phyloP scores from a whole-genome alignment of 306 rosid species.

The Canavalia ensiformis region DNA sequence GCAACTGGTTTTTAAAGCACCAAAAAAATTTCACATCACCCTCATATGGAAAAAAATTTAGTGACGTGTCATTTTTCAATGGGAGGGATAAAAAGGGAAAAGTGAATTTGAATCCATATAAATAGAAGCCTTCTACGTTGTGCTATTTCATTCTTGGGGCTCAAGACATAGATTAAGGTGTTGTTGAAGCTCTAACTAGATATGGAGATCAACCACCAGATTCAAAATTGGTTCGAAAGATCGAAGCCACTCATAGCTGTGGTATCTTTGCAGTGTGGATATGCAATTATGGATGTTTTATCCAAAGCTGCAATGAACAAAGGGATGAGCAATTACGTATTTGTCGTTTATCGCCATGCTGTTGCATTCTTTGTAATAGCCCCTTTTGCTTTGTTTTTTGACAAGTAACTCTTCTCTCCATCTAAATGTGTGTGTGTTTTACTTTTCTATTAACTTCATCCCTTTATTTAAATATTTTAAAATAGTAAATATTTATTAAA shows the following conservation, averaged over 20 bases:
- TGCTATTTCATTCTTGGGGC: conserved; percentile 36
- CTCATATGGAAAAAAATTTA: not conserved
- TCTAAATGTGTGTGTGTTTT: not conserved
- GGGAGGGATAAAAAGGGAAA: not conserved
- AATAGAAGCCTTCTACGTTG: conserved; percentile 7
- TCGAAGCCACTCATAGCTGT: conserved; percentile 80
- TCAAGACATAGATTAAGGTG: conserved; percentile 6
- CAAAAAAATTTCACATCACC: conserved; percentile 4
- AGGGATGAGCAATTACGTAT: conserved; percentile 94
- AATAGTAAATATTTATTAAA: no score
- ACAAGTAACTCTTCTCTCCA: conserved; percentile 57
- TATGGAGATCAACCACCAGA: conserved; percentile 52
- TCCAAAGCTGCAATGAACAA: conserved; percentile 87
- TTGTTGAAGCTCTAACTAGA: conserved; percentile 33
- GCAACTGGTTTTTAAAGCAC: not conserved
- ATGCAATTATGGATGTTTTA: conserved; percentile 85
- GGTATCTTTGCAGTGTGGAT: conserved; percentile 74
- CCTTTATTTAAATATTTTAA: no score
- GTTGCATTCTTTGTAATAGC: conserved; percentile 76
- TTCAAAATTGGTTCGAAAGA: conserved; percentile 44
- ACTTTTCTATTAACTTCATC: no score
- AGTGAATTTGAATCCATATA: conserved; percentile 26
- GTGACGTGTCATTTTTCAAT: conserved; percentile 1
- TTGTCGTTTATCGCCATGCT: conserved; percentile 83
- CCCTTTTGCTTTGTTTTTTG: conserved; percentile 79